Conservation (phyloP, 208 protist genomes). For the Crithidia mellificae region DNA sequence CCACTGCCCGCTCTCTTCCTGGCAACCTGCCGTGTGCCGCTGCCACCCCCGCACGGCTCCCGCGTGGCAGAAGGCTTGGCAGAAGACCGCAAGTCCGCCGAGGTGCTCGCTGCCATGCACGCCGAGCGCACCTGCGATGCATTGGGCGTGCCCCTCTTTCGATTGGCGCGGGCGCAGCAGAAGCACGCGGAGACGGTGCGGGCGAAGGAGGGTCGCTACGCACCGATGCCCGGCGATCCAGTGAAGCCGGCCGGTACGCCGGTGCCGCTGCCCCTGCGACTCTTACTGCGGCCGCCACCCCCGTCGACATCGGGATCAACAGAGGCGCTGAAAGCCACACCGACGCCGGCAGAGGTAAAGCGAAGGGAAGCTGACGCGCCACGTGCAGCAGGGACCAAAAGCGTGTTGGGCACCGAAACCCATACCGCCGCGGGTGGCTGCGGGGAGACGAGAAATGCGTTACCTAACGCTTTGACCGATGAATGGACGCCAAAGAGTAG, state of each 20-base stretch:
- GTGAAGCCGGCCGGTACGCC: conserved; percentile 60
- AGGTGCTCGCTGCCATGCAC: conserved; percentile 85
- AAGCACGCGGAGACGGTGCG: conserved; percentile 18
- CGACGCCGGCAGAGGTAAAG: too few species aligned
- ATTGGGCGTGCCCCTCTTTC: conserved; percentile 70
- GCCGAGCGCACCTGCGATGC: conserved; percentile 78
- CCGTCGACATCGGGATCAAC: not conserved
- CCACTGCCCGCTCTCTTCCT: conserved; percentile 37
- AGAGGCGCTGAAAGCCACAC: too few species aligned
- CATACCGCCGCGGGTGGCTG: too few species aligned
- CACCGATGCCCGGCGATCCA: conserved; percentile 64
- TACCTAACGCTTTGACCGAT: too few species aligned
- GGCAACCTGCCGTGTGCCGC: conserved; percentile 43
- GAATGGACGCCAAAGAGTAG: too few species aligned
- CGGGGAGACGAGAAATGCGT: too few species aligned
- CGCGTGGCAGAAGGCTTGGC: conserved; percentile 73
- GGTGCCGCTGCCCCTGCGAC: conserved; percentile 70
- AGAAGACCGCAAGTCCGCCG: conserved; percentile 66
- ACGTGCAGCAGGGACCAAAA: too few species aligned
- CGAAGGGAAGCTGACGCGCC: too few species aligned
- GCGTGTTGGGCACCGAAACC: too few species aligned
- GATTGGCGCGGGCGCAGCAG: conserved; percentile 19
- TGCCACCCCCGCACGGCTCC: conserved; percentile 62
- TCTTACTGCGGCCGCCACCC: conserved; percentile 33
- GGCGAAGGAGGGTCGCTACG: conserved; percentile 54